Conservation (phyloP, 805 yeast genomes). For the Osmozyma mogii region DNA sequence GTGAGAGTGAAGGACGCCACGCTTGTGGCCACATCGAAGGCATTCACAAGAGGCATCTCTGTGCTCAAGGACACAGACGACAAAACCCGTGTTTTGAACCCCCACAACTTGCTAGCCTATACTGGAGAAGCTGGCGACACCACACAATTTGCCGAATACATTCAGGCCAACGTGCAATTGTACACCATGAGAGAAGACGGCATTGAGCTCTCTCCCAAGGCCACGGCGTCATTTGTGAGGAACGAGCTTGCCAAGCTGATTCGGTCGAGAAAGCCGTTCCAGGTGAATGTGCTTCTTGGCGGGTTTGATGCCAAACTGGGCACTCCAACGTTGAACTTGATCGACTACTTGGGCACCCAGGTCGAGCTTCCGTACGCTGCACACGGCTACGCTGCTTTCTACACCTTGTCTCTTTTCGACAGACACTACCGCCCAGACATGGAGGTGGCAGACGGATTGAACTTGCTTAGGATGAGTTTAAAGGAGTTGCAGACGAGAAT, state of each 20-base stretch:
- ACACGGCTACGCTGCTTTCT: constrained; percentile 97
- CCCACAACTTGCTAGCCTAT: constrained; percentile 75
- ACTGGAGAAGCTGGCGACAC: constrained; percentile 98
- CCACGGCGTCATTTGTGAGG: constrained; percentile 83
- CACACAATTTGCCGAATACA: constrained; percentile 87
- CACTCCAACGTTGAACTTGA: constrained; percentile 70
- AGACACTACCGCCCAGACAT: constrained; percentile 78
- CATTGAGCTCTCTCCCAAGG: constrained; percentile 72
- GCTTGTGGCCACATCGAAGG: constrained; percentile 88
- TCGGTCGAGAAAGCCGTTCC: constrained; percentile 88
- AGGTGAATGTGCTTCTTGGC: constrained; percentile 83
- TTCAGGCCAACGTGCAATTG: constrained; percentile 87
- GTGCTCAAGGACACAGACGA: constrained; percentile 72
- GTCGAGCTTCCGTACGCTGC: constrained; percentile 93
- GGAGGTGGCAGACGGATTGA: constrained; percentile 69
- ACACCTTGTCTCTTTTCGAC: constrained; percentile 82
- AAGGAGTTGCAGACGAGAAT: constrained; percentile 74
- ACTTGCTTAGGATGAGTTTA: constrained; percentile 63
- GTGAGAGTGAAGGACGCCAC: constrained; percentile 75
- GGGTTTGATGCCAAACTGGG: constrained; percentile 61
- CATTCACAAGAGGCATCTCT: constrained; percentile 86
- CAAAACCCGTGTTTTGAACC: constrained; percentile 68
- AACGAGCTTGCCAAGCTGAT: constrained; percentile 79
- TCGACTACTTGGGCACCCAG: constrained; percentile 89
- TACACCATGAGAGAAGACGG: constrained; percentile 77